These are phyloP conservation scores for Alternaria sp. DNA, from an alignment of 2,329 filamentous ascomycete species.

Conservation along the genomic window DNA sequence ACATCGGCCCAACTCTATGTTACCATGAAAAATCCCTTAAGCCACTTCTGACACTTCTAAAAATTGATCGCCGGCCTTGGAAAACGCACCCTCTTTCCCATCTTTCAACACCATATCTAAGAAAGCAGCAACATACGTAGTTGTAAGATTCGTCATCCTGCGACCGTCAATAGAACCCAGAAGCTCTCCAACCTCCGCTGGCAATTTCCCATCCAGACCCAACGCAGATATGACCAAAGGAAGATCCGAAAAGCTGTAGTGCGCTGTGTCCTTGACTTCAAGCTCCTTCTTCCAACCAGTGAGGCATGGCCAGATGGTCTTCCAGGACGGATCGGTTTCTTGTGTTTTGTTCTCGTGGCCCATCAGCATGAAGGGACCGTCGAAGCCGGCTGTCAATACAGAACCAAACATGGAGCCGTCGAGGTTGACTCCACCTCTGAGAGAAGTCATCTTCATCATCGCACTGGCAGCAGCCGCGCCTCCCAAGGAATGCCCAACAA, in stretches of 20 bases:
- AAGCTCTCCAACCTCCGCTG: constrained; percentile 28
- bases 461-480: constrained; percentile 42
- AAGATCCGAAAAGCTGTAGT: constrained; percentile 44
- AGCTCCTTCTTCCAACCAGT: constrained; percentile 40
- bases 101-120: constrained; percentile 34
- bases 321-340: constrained; percentile 41
- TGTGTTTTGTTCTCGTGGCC: constrained; percentile 44
- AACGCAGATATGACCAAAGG: constrained; percentile 27
- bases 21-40: background rate
- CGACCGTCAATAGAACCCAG: constrained; percentile 35
- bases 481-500: constrained; percentile 51
- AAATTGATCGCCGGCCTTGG: constrained; percentile 15
- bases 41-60: constrained; percentile 28
- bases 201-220: constrained; percentile 30
- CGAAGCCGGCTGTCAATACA: constrained; percentile 24
- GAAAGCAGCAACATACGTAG: constrained; percentile 32
- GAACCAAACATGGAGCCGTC: constrained; percentile 46
- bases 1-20: background rate
- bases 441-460: constrained; percentile 25
- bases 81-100: constrained; percentile 12
- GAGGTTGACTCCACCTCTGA: constrained; percentile 47
- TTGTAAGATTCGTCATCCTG: constrained; percentile 32
- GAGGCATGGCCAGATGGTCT: constrained; percentile 32
- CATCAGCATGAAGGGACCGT: constrained; percentile 36
- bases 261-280: constrained; percentile 36